phyloP scores from a whole-genome alignment of 352 stramenopile genomes.

The Pythium myriotylum region DNA sequence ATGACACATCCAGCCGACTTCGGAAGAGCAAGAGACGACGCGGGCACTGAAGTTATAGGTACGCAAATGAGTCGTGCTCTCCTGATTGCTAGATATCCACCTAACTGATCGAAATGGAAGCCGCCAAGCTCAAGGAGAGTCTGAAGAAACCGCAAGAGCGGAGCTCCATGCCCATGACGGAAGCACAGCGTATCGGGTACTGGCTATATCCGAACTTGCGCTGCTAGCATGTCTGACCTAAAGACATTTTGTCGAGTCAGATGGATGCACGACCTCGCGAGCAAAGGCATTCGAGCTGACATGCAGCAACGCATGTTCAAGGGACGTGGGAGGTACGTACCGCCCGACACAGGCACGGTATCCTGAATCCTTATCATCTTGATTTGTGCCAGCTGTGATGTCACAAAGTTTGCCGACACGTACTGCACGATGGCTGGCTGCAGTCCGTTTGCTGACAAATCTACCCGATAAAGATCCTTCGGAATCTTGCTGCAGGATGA shows the following conservation, averaged over 20 bases:
- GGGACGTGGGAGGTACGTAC: slow-evolving; percentile 65
- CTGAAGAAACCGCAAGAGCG: slow-evolving; percentile 73
- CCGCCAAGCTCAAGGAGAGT: slow-evolving; percentile 62
- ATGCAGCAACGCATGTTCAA: slow-evolving; percentile 86
- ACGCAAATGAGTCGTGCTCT: neutral
- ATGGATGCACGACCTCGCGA: slow-evolving; percentile 76
- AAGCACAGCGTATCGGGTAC: slow-evolving; percentile 75
- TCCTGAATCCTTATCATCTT: neutral
- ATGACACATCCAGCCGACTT: slow-evolving; percentile 77
- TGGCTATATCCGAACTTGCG: neutral
- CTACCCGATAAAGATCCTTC: slow-evolving; percentile 47
- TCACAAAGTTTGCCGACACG: slow-evolving; percentile 83
- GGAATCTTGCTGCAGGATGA: neutral
- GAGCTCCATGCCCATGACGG: slow-evolving; percentile 65
- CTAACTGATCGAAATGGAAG: slow-evolving; percentile 26
- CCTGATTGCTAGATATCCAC: neutral
- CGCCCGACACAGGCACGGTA: no score
- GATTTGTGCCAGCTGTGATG: slow-evolving; percentile 54
- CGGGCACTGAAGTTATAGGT: slow-evolving; percentile 60
- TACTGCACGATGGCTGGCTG: slow-evolving; percentile 87
- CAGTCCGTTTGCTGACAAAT: slow-evolving; percentile 87
- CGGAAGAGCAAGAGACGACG: slow-evolving; percentile 52
- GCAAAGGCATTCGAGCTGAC: slow-evolving; percentile 63
- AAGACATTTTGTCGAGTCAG: slow-evolving; percentile 20
- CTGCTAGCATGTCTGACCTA: neutral